Evolutionary conservation across 1,284 basidiomycete genomes (phyloP).

Genomic region (Sporisorium iseilematis-ciliati): DNA sequence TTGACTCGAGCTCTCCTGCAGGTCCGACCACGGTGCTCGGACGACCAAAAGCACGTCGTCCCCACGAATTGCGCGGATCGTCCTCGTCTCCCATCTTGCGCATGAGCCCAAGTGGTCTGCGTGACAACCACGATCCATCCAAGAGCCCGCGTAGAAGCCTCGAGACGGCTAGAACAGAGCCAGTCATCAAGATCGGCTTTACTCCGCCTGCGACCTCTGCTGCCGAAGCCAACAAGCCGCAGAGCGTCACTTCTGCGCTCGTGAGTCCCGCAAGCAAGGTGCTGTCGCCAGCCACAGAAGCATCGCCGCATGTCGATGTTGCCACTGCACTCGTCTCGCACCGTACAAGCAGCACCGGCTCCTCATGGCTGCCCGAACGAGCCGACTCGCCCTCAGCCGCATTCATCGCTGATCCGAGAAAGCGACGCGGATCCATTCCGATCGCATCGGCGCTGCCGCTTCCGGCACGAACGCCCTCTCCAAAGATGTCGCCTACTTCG

Average conservation of each 20-base stretch:
- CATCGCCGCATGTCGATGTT: constrained; percentile 35
- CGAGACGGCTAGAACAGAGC: constrained; percentile 35
- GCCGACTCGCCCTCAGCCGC: constrained; percentile 35
- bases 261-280: constrained; percentile 37
- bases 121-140: constrained; percentile 27
- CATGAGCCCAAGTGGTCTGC: constrained; percentile 20
- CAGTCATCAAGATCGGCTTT: constrained; percentile 42
- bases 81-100: constrained; percentile 47
- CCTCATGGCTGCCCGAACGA: constrained; percentile 40
- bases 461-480: constrained; percentile 38
- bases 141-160: constrained; percentile 40
- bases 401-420: constrained; percentile 28
- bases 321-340: constrained; percentile 36
- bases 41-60: constrained; percentile 45
- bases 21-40: constrained; percentile 31
- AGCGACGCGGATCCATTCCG: constrained; percentile 31
- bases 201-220: constrained; percentile 14
- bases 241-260: constrained; percentile 8
- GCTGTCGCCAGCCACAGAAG: constrained; percentile 42
- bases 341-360: constrained; percentile 26
- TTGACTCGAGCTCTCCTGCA: constrained; percentile 36
- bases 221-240: constrained; percentile 11
- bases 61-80: constrained; percentile 48
- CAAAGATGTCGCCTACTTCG: constrained; percentile 43
- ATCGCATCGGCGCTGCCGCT: constrained; percentile 29